A percentile compares a stretch with the other conserved stretches of the same genome.
These are phyloP conservation scores for Corinectria fuckeliana DNA, from an alignment of 2,329 filamentous ascomycete genomes.

Conservation along the genomic window DNA sequence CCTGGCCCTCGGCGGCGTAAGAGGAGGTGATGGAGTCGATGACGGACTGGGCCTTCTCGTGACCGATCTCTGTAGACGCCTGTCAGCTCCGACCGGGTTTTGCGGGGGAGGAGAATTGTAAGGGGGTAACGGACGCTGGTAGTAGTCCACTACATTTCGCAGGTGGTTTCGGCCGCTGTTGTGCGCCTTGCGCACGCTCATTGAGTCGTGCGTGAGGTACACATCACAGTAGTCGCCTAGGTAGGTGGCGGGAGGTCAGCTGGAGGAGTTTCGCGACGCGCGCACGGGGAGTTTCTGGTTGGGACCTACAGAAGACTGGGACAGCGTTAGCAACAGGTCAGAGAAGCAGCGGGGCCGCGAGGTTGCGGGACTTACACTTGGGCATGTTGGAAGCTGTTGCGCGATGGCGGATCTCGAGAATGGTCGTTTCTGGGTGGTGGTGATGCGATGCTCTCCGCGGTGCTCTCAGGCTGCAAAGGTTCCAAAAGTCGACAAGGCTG, in stretches of 20 bases:
- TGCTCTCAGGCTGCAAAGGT: conserved; percentile 25
- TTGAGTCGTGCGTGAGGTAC: conserved; percentile 99
- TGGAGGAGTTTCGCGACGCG: conserved; percentile 17
- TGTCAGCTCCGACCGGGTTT: conserved; percentile 13
- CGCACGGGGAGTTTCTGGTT: conserved; percentile 12
- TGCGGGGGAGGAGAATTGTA: not conserved
- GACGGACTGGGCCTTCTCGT: conserved; percentile 97
- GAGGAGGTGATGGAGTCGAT: conserved; percentile 98
- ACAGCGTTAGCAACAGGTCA: conserved; percentile 45
- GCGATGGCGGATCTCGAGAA: conserved; percentile 19
- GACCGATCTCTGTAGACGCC: conserved; percentile 79
- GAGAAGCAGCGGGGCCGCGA: conserved; percentile 14
- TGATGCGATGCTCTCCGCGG: conserved; percentile 3
- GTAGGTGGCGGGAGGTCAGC: conserved; percentile 41
- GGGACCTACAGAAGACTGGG: conserved; percentile 34
- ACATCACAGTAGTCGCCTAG: conserved; percentile 97
- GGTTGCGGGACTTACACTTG: conserved; percentile 72
- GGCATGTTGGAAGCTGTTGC: conserved; percentile 68
- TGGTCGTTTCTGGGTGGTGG: conserved; percentile 19
- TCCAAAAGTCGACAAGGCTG: conserved; percentile 39
- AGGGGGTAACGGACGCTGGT: conserved; percentile 73
- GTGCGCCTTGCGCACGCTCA: conserved; percentile 99
- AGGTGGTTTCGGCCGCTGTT: conserved; percentile 96
- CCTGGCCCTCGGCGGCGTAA: conserved; percentile 92
- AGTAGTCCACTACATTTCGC: conserved; percentile 97